Base-by-base conservation (phyloP, 305 asterid species). In the Fraxinus paxiana region DNA sequence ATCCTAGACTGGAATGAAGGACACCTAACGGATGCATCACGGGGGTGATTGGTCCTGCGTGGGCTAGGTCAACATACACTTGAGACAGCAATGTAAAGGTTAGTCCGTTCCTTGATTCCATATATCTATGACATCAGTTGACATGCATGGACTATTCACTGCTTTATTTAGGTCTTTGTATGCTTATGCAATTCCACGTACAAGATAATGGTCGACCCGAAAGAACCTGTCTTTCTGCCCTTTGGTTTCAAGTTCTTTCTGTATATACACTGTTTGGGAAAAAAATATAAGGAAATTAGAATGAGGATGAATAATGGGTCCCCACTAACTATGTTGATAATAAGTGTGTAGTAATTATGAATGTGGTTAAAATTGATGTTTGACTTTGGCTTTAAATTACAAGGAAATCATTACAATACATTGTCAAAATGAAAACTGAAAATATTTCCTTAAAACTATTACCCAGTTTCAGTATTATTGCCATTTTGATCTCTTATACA, bases 1-100 rank as follows among this genome's bases (percentile, higher is more conserved):
- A 91, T 84, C 84, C 89, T 78, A 84, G 90, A 79, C 77, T 89
- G 87, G 93, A 91, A 85, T 90, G 92, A 94, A 82, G 78, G 82
- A 43, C 56, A 6, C 79, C 72, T 76, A 78, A 79, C 43, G 17
- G 85, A 76, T 84, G 22, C 81, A 77, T 88, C 75, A 81, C 48
- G 35, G 76, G 61, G 80, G 69, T 84, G 85, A 77, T 85, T 83
- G 82, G 76, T 84, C 88, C 85, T 82, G 82, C 87, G 83, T 84
- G 31, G 71, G 51, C 73, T 83, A 76, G 84, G 85, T 80, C 83
- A 61, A 83, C 89, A 82, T 82, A 80, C 86, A 30, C 87, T 82
- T 77, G 80, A 31, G 87, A 82, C 84, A 70, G 80, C 83, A 70
- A 69, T 84, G 87, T 84, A 85, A 89, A 91, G 96, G 92, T 91